Evolutionary conservation across 176 grass and related monocot genomes (phyloP).

Genomic region (Musa acuminata): DNA sequence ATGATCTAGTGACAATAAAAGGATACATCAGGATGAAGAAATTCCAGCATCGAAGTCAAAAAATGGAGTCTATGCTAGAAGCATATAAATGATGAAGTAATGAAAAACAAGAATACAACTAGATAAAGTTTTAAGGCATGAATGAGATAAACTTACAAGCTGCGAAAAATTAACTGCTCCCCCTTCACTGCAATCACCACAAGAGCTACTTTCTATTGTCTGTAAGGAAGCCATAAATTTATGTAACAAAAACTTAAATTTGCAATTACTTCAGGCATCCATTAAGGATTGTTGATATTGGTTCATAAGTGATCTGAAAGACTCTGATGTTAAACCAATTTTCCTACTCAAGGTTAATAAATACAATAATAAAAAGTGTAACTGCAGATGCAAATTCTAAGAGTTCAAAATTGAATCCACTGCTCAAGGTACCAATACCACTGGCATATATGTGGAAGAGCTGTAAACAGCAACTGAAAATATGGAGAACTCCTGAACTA

Average conservation of each 20-base stretch:
- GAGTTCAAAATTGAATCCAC: too few relatives aligned
- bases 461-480: too few relatives aligned
- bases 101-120: slow-evolving; percentile 4
- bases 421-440: too few relatives aligned
- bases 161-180: slow-evolving; percentile 89
- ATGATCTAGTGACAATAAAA: neutral
- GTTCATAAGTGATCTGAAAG: neutral
- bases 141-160: slow-evolving; percentile 53
- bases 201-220: slow-evolving; percentile 95
- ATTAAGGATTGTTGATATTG: neutral
- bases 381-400: too few relatives aligned
- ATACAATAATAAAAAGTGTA: too few relatives aligned
- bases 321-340: neutral
- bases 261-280: neutral
- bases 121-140: neutral
- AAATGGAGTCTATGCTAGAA: neutral
- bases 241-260: neutral
- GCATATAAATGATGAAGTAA: slow-evolving; percentile 10
- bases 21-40: neutral
- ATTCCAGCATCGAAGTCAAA: neutral
- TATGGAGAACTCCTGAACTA: too few relatives aligned
- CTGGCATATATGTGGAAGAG: too few relatives aligned
- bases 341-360: too few relatives aligned
- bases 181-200: slow-evolving; percentile 66
- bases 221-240: slow-evolving; percentile 28